Evolutionary conservation across 2,329 filamentous ascomycete species (phyloP), one percentile per base, ranked within the genome.

Genomic region (Cercospora janseana): DNA sequence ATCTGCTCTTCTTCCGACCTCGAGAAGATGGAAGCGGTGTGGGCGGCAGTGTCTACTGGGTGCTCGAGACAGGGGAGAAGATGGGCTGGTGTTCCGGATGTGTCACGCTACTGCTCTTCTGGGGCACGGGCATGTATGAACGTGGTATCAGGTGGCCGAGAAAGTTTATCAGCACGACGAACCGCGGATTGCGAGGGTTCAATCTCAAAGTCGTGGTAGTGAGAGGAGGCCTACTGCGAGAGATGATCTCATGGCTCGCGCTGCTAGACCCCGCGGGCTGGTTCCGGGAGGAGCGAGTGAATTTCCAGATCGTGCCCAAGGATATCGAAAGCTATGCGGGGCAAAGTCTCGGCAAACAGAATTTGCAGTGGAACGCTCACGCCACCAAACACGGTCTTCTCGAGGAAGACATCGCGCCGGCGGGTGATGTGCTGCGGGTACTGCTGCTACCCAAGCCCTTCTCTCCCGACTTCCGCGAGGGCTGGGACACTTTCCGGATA

Each of bases 121-220:
- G 91, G 88, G 91, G 84, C 12, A 96, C 92, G 0, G 93, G 93
- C 21, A 91, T 96, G 69, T 98, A 92, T 87, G 92, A 97, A 65
- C 82, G 92, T 49, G 93, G 93, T 24, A 86, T 98, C 48, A 82
- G 91, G 56, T 97, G 93, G 91, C 93, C 93, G 42, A 79, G 92
- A 48, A 82, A 89, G 60, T 97, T 93, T 88, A 85, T 97, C 60
- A 83, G 80, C 60, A 84, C 91, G 55, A 87, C 91, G 29, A 98
- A 98, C 68, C 80, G 93, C 47, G 93, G 93, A 9, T 75, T 98
- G 57, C 80, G 93, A 54, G 86, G 81, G 48, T 95, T 97, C 80
- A 98, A 98, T 71, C 88, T 90, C 72, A 97, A 98, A 73, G 84
- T 98, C 40, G 90, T 98, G 46, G 79, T 97, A 49, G 86, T 94